phyloP scores from a whole-genome alignment of 345 rosid genomes.

The Kandelia obovata region DNA sequence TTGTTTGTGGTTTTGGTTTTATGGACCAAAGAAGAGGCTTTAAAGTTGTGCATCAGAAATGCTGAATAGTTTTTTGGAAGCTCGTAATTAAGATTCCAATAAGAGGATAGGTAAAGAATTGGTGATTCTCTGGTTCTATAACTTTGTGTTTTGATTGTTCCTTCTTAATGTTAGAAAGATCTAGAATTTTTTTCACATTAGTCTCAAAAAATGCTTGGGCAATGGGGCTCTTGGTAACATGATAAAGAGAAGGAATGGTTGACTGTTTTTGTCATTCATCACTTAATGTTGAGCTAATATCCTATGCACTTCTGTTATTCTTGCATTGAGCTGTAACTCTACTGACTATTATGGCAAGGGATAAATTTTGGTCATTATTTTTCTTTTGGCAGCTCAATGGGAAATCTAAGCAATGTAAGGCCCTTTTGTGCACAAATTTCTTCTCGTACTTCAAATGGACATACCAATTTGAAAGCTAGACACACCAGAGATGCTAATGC shows the following conservation, averaged over 20 bases:
- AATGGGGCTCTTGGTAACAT: neutral
- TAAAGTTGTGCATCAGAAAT: neutral
- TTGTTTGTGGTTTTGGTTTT: neutral
- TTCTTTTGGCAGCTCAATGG: slow-evolving; percentile 35
- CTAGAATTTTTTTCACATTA: neutral
- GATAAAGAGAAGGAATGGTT: neutral
- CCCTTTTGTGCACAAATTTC: slow-evolving; percentile 28
- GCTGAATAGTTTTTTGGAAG: neutral
- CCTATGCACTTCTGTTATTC: slow-evolving; percentile 2
- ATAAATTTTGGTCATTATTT: slow-evolving; percentile 7
- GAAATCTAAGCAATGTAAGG: slow-evolving; percentile 38
- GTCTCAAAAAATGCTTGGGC: neutral
- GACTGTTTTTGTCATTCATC: neutral
- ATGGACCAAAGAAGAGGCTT: neutral
- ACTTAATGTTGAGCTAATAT: neutral
- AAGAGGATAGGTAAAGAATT: neutral
- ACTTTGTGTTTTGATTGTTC: neutral
- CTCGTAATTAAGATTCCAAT: too few relatives aligned
- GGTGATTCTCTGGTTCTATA: neutral
- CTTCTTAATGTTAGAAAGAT: neutral
- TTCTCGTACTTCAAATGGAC: slow-evolving; percentile 37
- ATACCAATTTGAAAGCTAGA: slow-evolving; percentile 29
- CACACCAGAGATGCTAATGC: slow-evolving; percentile 26
- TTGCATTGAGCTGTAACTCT: neutral
- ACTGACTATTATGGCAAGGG: neutral